Evolutionary conservation across 306 rosid genomes (phyloP).

Genomic region (Elaeagnus macrophylla): DNA sequence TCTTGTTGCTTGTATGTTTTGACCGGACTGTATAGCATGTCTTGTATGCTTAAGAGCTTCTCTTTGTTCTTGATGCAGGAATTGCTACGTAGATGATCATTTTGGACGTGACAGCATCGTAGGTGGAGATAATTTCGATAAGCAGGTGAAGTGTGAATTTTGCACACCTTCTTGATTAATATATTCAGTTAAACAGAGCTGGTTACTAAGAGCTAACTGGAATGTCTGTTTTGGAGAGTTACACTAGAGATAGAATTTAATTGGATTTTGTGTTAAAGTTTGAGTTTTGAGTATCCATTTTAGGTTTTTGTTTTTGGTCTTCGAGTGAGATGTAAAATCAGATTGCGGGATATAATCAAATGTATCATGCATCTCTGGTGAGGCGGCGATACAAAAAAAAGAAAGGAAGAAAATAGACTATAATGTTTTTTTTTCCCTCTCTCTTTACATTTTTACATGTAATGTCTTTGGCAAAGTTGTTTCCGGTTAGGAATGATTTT

Average conservation of each 20-base stretch:
- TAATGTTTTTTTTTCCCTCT: slow-evolving; percentile 12
- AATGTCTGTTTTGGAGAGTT: slow-evolving; percentile 66
- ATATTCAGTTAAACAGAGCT: slow-evolving; percentile 43
- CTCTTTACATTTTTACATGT: slow-evolving; percentile 48
- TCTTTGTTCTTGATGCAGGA: slow-evolving; percentile 45
- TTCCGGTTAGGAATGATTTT: slow-evolving; percentile 54
- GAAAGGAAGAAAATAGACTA: slow-evolving; percentile 22
- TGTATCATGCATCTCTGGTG: slow-evolving; percentile 89
- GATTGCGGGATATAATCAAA: slow-evolving; percentile 92
- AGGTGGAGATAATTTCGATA: slow-evolving; percentile 58
- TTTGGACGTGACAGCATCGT: slow-evolving; percentile 47
- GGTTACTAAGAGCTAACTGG: slow-evolving; percentile 76
- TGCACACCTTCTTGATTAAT: slow-evolving; percentile 50
- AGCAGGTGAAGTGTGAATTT: slow-evolving; percentile 83
- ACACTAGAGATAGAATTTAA: slow-evolving; percentile 64
- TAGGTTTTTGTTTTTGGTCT: slow-evolving; percentile 46
- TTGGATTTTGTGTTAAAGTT: slow-evolving; percentile 75
- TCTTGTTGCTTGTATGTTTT: too few species aligned
- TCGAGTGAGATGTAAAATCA: slow-evolving; percentile 99
- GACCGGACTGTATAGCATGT: too few species aligned
- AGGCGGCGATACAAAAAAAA: slow-evolving; percentile 42
- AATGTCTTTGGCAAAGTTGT: slow-evolving; percentile 51
- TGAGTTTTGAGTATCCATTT: slow-evolving; percentile 66
- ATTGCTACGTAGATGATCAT: slow-evolving; percentile 59
- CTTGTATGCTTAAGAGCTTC: slow-evolving; percentile 17